A percentile compares a stretch with the other conserved stretches of the same genome.
phyloP scores from a whole-genome alignment of 2,329 filamentous ascomycete species.

The Dactylella cylindrospora region DNA sequence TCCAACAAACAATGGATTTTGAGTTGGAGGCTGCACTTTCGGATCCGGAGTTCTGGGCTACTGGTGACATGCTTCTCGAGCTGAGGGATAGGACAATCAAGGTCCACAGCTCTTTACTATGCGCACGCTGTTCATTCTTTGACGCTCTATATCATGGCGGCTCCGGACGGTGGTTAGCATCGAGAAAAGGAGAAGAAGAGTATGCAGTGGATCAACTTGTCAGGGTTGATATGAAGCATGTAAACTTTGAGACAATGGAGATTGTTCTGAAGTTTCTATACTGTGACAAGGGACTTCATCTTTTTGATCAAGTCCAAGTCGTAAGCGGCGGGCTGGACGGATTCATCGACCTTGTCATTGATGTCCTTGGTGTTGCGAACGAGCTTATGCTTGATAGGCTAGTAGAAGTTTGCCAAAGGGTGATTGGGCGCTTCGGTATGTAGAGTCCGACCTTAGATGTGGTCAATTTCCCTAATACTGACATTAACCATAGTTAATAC shows the following conservation, averaged over 20 bases:
- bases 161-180: slow-evolving; percentile 81
- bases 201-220: slow-evolving; percentile 56
- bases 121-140: slow-evolving; percentile 88
- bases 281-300: slow-evolving; percentile 72
- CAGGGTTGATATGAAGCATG: slow-evolving; percentile 78
- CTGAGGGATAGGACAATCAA: slow-evolving; percentile 69
- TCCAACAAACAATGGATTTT: slow-evolving; percentile 14
- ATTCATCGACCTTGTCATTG: slow-evolving; percentile 84
- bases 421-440: slow-evolving; percentile 75
- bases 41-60: slow-evolving; percentile 69
- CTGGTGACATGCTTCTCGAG: slow-evolving; percentile 70
- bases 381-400: slow-evolving; percentile 93
- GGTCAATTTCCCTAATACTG: slow-evolving; percentile 6
- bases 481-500: slow-evolving; percentile 63
- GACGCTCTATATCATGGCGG: slow-evolving; percentile 85
- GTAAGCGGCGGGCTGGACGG: slow-evolving; percentile 66
- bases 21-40: slow-evolving; percentile 66
- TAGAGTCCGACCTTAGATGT: slow-evolving; percentile 27
- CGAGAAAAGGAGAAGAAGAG: slow-evolving; percentile 60
- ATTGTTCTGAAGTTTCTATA: slow-evolving; percentile 82
- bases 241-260: slow-evolving; percentile 70
- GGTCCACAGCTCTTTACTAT: slow-evolving; percentile 77
- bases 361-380: slow-evolving; percentile 85
- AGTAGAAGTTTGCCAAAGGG: slow-evolving; percentile 82
- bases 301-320: slow-evolving; percentile 76